Evolutionary conservation across 495 filamentous ascomycete genomes (phyloP).

Genomic region (Neurospora tetraspora): DNA sequence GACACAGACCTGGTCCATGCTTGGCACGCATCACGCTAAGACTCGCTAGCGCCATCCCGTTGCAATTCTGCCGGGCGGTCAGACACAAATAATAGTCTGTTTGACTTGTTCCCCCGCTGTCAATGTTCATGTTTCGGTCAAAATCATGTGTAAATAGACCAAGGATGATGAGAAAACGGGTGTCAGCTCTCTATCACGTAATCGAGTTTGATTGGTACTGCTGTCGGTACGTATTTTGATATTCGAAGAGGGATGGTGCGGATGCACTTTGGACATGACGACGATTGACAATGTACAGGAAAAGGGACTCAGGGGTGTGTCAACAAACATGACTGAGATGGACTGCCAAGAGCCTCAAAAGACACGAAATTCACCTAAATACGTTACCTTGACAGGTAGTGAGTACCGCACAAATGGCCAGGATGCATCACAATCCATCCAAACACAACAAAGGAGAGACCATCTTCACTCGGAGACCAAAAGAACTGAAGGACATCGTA

Average conservation of each 20-base stretch:
- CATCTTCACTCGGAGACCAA: background rate
- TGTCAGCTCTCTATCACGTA: background rate
- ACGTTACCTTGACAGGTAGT: background rate
- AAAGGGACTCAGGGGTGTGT: background rate
- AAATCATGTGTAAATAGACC: background rate
- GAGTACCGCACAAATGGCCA: too few relatives aligned
- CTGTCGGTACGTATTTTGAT: background rate
- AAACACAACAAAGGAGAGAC: background rate
- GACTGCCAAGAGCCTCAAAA: background rate
- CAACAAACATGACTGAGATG: background rate
- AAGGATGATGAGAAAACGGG: background rate
- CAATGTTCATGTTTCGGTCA: background rate
- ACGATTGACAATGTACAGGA: background rate
- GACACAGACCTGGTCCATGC: constrained; percentile 1
- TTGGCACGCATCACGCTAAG: constrained; percentile 16
- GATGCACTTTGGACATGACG: background rate
- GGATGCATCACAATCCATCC: background rate
- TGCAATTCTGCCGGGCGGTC: constrained; percentile 12
- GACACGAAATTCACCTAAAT: background rate
- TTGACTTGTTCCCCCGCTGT: background rate
- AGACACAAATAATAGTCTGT: background rate
- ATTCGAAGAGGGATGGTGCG: background rate
- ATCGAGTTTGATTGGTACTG: background rate
- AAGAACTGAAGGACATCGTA: background rate
- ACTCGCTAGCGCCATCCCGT: constrained; percentile 6